Conservation (phyloP, 1,139 yeast genomes). For the Pneumocystis canis region DNA sequence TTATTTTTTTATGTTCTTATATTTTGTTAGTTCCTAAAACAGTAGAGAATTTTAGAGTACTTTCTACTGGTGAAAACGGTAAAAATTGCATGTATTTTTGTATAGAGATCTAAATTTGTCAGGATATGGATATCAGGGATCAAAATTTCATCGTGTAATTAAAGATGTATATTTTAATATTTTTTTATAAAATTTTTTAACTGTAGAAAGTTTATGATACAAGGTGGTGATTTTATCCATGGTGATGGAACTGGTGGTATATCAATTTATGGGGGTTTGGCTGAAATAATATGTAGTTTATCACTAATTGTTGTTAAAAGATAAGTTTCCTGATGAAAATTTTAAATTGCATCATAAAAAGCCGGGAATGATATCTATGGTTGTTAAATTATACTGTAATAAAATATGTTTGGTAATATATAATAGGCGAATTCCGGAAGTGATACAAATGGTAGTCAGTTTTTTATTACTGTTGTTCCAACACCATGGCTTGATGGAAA, state of each 20-base stretch:
- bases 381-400: slow-evolving; percentile 44
- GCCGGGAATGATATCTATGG: slow-evolving; percentile 76
- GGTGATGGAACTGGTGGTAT: slow-evolving; percentile 90
- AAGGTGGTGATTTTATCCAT: slow-evolving; percentile 92
- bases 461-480: slow-evolving; percentile 65
- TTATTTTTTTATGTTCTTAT: background rate
- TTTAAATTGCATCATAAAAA: slow-evolving; percentile 61
- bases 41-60: slow-evolving; percentile 78
- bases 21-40: slow-evolving; percentile 58
- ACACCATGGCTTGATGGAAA: slow-evolving; percentile 69
- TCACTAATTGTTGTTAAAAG: slow-evolving; percentile 95
- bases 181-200: slow-evolving; percentile 3
- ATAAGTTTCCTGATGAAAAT: slow-evolving; percentile 86
- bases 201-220: slow-evolving; percentile 72
- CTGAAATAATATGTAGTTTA: slow-evolving; percentile 37
- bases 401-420: background rate
- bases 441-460: slow-evolving; percentile 89
- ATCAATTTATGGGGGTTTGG: slow-evolving; percentile 89
- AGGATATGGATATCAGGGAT: slow-evolving; percentile 44
- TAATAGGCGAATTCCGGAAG: slow-evolving; percentile 32
- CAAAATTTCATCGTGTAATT: slow-evolving; percentile 82
- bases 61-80: slow-evolving; percentile 86
- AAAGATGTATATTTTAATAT: slow-evolving; percentile 31
- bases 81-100: slow-evolving; percentile 24
- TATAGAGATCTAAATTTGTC: slow-evolving; percentile 37